Base-by-base conservation (phyloP, 225 moss, liverwort and hornwort species). In the Rhytidiadelphus loreus region DNA sequence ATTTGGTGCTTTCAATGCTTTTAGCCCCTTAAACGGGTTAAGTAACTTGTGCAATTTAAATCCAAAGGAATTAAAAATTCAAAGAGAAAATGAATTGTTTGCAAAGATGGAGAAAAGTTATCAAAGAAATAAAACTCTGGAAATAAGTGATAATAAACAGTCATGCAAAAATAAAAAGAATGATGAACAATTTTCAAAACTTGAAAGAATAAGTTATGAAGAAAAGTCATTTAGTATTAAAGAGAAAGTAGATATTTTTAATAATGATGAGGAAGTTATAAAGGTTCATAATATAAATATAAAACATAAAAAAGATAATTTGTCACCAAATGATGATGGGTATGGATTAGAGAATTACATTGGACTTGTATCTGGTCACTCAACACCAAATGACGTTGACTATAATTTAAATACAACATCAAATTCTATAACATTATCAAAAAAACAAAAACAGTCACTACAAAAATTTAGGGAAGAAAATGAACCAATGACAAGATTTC, bases 231-330 rank as follows among this genome's bases (percentile, higher is more conserved):
- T 29, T 26, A 41, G 21, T 8, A 57, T 17, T 26, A 26, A 70
- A 53, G 44, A 84, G 2, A 82, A 80, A 74, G 7, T 8, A 43
- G 55, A 68, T 23, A 12, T 56, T 21, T 66, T 87, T 14, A 79
- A 87, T 55, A 87, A 89, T 9, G 65, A 87, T 71, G 77, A 90
- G 39, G 87, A 93, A 86, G 61, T 86, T 7, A 86, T 90, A 25
- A 88, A 75, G 32, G 81, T 81, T 39, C 18, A 76, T 18, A 75
- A 78, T 37, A 48, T 46, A 52, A 76, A 68, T 7, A 30, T 13
- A 14, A 72, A 88, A 30, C 68, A 85, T 0, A 53, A 69, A 69
- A 61, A 14, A 57, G 39, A 80, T 9, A 50, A 39, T 37, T 70
- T 28, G 3, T 44, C 44, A 46, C 37, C 55, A 83, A 11, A 64